Evolutionary conservation across 1,139 yeast species (phyloP), one percentile per base, ranked within the genome.

Genomic region (Candida sp.): DNA sequence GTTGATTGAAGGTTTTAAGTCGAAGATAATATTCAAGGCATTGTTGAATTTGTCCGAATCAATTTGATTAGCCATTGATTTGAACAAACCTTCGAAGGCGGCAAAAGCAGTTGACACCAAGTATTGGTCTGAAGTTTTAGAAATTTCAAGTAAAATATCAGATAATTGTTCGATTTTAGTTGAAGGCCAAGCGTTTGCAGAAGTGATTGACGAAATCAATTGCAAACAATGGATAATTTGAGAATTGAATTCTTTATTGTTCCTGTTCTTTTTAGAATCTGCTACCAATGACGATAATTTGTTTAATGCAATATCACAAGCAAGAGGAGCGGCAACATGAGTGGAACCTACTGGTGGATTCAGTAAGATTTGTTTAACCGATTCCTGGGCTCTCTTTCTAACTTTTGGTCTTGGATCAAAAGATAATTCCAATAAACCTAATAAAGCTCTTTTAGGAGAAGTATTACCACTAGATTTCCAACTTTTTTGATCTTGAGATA

Each of bases 401-500:
- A 95, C 96, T 58, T 95, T 95, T 30, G 99, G 99, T 61, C 99
- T 79, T 37, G 88, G 84, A 62, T 95, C 99, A 43, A 87, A 68
- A 0, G 93, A 79, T 50, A 90, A 74, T 56, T 89, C 91, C 48
- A 93, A 68, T 47, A 95, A 66, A 33, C 96, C 97, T 39, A 81
- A 77, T 49, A 91, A 68, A 22, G 95, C 96, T 68, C 96, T 81
- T 58, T 78, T 79, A 27, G 97, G 96, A 25, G 93, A 84, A 51
- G 87, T 73, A 42, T 77, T 77, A 62, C 71, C 71, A 22, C 60
- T 51, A 4, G 71, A 57, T 9, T 46, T 51, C 99, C 99, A 93
- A 22, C 89, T 80, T 48, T 78, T 78, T 36, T 78, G 70, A 57
- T 89, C 96, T 61, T 93, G 97, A 1, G 93, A 91, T 45, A 83